Conservation (phyloP, 1,284 basidiomycete genomes). For the Fomitopsis pinicola region DNA sequence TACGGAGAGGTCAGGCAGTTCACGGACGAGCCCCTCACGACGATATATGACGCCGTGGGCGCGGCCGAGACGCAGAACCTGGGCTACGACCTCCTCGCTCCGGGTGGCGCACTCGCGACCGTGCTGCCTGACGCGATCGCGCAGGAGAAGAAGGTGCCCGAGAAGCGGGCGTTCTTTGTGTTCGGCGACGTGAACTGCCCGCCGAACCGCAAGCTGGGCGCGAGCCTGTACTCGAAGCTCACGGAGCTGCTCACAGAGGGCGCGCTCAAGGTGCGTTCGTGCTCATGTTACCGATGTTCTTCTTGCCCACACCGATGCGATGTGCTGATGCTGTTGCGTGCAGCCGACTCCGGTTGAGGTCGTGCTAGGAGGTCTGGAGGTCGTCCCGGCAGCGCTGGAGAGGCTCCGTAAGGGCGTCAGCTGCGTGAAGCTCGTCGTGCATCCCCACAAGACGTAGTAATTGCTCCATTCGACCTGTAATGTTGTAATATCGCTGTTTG, state of each 20-base stretch:
- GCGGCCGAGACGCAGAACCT: slow-evolving; percentile 15
- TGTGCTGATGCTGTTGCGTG: background rate
- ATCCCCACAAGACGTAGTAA: slow-evolving; percentile 38
- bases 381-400: slow-evolving; percentile 23
- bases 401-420: slow-evolving; percentile 27
- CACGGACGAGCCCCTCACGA: slow-evolving; percentile 12
- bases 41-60: slow-evolving; percentile 27
- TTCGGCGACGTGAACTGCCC: slow-evolving; percentile 7
- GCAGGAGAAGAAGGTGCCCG: too few species aligned
- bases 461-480: background rate
- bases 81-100: slow-evolving; percentile 14
- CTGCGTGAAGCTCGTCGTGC: slow-evolving; percentile 43
- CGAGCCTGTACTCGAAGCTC: slow-evolving; percentile 9
- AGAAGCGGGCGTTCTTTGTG: too few species aligned
- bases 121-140: background rate
- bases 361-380: slow-evolving; percentile 40
- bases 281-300: background rate
- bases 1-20: slow-evolving; percentile 14
- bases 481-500: too few species aligned
- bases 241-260: slow-evolving; percentile 9
- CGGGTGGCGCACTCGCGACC: slow-evolving; percentile 17
- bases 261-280: too few species aligned
- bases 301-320: background rate
- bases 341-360: slow-evolving; percentile 31
- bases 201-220: slow-evolving; percentile 4